Conservation (phyloP, 495 filamentous ascomycete genomes). For the Trichoderma asperelloides region DNA sequence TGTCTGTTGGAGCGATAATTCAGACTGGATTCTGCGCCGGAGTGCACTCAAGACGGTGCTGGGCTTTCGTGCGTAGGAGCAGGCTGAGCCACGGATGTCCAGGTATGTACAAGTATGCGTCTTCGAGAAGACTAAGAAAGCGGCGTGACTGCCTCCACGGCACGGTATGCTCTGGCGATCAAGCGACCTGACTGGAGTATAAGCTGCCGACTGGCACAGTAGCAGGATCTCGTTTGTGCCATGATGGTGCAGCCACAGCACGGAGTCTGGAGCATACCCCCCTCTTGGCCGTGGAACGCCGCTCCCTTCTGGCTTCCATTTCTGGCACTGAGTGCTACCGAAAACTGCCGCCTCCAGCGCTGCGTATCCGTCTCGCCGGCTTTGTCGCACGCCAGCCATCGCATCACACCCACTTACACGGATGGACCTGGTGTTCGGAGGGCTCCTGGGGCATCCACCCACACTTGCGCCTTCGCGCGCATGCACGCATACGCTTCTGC, state of each 20-base stretch:
- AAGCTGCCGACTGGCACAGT: too few species aligned
- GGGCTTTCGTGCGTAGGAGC: not conserved
- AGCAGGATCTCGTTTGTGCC: not conserved
- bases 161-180: too few species aligned
- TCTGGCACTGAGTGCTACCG: not conserved
- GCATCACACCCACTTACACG: slow-evolving; percentile 1
- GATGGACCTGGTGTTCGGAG: not conserved
- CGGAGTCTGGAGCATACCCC: not conserved
- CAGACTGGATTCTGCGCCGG: not conserved
- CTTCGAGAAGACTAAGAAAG: not conserved
- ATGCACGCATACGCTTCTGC: slow-evolving; percentile 5
- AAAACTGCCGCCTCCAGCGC: slow-evolving; percentile 1
- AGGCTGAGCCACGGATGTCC: not conserved
- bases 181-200: too few species aligned
- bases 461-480: slow-evolving; percentile 4
- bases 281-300: not conserved
- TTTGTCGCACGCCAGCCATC: not conserved
- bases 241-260: not conserved
- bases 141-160: not conserved
- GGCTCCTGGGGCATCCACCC: slow-evolving; percentile 5
- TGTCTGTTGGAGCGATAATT: not conserved
- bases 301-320: not conserved
- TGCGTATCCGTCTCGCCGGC: not conserved
- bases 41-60: not conserved
- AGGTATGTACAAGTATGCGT: not conserved